Percentiles rank a stretch among this genome's conserved stretches.
Evolutionary conservation across 345 rosid genomes (phyloP).

Genomic region (Salix viminalis): DNA sequence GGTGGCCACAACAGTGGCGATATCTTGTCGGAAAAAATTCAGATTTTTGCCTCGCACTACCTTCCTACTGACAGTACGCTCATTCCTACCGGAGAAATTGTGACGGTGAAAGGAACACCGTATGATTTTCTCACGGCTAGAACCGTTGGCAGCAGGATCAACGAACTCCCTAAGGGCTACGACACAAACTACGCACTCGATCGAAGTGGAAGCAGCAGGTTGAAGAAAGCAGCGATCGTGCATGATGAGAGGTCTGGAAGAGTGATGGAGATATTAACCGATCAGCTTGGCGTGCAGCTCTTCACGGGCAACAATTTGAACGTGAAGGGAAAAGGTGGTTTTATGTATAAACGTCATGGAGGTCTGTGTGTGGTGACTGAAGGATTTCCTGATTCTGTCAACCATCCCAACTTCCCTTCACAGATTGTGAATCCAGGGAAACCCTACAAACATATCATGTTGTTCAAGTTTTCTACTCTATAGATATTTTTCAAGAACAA

Average conservation of each 20-base stretch:
- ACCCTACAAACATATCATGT: constrained; percentile 64
- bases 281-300: constrained; percentile 78
- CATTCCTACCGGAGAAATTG: constrained; percentile 72
- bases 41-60: constrained; percentile 56
- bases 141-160: constrained; percentile 49
- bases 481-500: neutral
- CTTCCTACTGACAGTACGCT: constrained; percentile 55
- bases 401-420: constrained; percentile 75
- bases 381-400: constrained; percentile 69
- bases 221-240: constrained; percentile 57
- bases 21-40: constrained; percentile 62
- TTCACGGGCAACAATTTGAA: constrained; percentile 56
- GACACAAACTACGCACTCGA: constrained; percentile 76
- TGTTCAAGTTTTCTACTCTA: constrained; percentile 42
- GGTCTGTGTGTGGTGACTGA: constrained; percentile 89
- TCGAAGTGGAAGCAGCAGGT: constrained; percentile 13
- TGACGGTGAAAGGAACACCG: constrained; percentile 63
- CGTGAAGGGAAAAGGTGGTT: constrained; percentile 70
- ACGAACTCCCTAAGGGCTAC: constrained; percentile 55
- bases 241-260: constrained; percentile 63
- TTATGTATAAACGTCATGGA: constrained; percentile 47
- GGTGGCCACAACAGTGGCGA: constrained; percentile 73
- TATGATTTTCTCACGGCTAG: constrained; percentile 63
- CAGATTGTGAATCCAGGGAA: constrained; percentile 48
- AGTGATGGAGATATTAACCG: constrained; percentile 54